Evolutionary conservation across 352 stramenopile species (phyloP), one percentile per base, ranked within the genome.

Genomic region (Pythium dissotocum): DNA sequence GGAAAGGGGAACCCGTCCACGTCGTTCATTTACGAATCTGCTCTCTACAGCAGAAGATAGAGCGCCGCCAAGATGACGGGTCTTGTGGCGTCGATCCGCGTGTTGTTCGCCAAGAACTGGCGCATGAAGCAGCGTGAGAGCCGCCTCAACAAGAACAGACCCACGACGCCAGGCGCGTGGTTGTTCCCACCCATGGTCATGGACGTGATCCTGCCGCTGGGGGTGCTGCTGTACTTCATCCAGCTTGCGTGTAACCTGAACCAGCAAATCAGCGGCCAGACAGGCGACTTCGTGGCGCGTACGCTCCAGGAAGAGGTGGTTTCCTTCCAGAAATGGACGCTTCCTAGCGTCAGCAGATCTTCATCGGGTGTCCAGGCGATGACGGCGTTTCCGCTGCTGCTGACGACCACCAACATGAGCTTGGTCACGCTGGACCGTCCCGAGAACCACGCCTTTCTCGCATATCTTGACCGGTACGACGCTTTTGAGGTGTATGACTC

Each of bases 71-170:
- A 53, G 16, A 72, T 78, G 68, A 57, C 52, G 21, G 61, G 68
- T 14, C 51, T 80, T 3, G 12, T 40, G 14, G 56, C 63, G 28
- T 77, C 72, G 6, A 58, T 78, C 40, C 58, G 80, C 69, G 80
- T 90, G 61, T 68, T 94, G 65, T 80, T 93, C 49, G 89, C 83
- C 82, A 94, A 93, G 73, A 89, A 91, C 70, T 94, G 85, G 85
- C 84, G 84, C 73, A 62, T 87, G 16, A 93, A 93, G 75, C 87
- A 92, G 79, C 86, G 84, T 68, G 81, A 91, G 68, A 90, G 82
- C 60, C 64, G 78, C 14, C 73, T 92, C n/a, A 91, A 92, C 61
- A 69, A 76, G 62, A 33, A 55, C 0, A 77, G 82, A 42, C 52
- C 66, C 32, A 75, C 69, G 21, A 76, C 68, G 30, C 61, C 66